Conservation (phyloP, 495 filamentous ascomycete species). For the Xylaria grammica region DNA sequence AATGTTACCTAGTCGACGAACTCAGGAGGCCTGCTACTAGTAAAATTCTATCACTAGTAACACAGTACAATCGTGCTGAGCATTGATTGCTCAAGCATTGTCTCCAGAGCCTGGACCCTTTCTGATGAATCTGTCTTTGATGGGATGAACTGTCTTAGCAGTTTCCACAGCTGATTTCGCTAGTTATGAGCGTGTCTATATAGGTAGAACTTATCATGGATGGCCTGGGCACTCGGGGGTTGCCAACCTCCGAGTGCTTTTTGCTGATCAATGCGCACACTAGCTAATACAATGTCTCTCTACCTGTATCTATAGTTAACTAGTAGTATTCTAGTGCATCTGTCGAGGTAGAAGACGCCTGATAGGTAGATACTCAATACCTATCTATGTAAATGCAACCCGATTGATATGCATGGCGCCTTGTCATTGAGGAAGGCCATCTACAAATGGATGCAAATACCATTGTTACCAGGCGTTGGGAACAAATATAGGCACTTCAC, state of each 20-base stretch:
- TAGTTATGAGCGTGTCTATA: neutral
- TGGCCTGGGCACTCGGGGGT: neutral
- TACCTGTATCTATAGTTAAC: no score
- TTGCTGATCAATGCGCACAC: no score
- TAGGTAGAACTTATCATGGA: neutral
- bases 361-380: no score
- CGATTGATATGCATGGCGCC: neutral
- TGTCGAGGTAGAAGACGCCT: neutral
- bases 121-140: slow-evolving; percentile 16
- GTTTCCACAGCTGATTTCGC: slow-evolving; percentile 16
- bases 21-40: no score
- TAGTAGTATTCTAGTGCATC: no score
- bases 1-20: no score
- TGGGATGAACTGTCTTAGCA: slow-evolving; percentile 14
- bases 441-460: no score
- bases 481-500: slow-evolving; percentile 12
- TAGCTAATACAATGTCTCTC: neutral
- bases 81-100: neutral
- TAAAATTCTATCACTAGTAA: neutral
- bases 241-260: neutral
- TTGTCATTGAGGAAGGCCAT: neutral
- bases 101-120: neutral
- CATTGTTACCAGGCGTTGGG: neutral
- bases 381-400: no score
- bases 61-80: slow-evolving; percentile 6